Evolutionary conservation across 805 yeast genomes (phyloP).

Genomic region (Candida patagonica): DNA sequence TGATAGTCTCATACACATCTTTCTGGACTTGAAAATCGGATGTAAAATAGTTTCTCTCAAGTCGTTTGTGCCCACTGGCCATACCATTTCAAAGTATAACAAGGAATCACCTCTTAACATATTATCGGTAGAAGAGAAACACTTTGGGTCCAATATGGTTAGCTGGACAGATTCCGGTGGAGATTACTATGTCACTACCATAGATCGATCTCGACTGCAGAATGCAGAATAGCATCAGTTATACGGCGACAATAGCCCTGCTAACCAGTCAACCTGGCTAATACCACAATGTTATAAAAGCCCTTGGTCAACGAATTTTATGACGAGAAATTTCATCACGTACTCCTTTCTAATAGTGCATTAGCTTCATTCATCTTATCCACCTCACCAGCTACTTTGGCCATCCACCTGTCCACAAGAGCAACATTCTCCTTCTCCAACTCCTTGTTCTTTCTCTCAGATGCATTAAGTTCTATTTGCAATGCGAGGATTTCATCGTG

Average conservation of each 20-base stretch:
- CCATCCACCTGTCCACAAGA: slow-evolving; percentile 51
- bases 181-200: slow-evolving; percentile 68
- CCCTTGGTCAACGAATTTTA: too few relatives aligned
- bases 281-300: too few relatives aligned
- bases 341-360: slow-evolving; percentile 15
- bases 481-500: slow-evolving; percentile 59
- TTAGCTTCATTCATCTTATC: slow-evolving; percentile 46
- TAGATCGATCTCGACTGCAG: slow-evolving; percentile 30
- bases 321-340: too few relatives aligned
- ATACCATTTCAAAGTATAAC: slow-evolving; percentile 48
- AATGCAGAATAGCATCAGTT: too few relatives aligned
- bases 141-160: slow-evolving; percentile 63
- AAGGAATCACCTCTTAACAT: slow-evolving; percentile 52
- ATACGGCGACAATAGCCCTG: too few relatives aligned
- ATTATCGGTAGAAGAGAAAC: slow-evolving; percentile 51
- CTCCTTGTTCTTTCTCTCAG: slow-evolving; percentile 28
- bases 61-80: slow-evolving; percentile 70
- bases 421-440: slow-evolving; percentile 41
- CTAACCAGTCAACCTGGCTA: too few relatives aligned
- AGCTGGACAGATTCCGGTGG: slow-evolving; percentile 84
- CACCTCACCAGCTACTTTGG: slow-evolving; percentile 48
- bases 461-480: slow-evolving; percentile 48
- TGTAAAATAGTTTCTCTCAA: slow-evolving; percentile 71
- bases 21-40: slow-evolving; percentile 59
- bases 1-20: slow-evolving; percentile 52